Conservation (phyloP, 306 rosid species). For the Rosa rugosa region DNA sequence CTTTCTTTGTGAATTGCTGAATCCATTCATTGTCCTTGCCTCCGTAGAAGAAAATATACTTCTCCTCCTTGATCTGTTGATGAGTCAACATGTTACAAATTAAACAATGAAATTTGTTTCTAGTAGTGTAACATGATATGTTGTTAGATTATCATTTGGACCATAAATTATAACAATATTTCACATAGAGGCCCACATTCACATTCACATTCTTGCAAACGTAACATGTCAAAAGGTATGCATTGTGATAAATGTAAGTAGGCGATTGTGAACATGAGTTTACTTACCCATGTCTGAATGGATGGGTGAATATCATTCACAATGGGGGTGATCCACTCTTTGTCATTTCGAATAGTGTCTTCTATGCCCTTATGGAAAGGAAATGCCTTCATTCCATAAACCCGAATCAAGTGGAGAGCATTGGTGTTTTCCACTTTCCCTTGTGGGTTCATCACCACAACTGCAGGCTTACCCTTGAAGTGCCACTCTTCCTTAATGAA, state of each 20-base stretch:
- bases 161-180: not conserved
- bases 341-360: not conserved
- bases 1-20: slow-evolving; percentile 48
- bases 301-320: slow-evolving; percentile 21
- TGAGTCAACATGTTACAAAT: not conserved
- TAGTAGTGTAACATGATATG: not conserved
- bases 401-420: slow-evolving; percentile 50
- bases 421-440: slow-evolving; percentile 42
- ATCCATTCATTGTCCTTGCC: slow-evolving; percentile 58
- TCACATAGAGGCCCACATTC: too few relatives aligned
- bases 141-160: too few relatives aligned
- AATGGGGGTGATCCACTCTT: slow-evolving; percentile 36
- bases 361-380: slow-evolving; percentile 34
- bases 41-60: slow-evolving; percentile 61
- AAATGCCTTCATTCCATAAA: slow-evolving; percentile 49
- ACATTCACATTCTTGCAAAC: too few relatives aligned
- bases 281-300: slow-evolving; percentile 35
- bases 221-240: not conserved
- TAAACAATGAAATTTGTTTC: not conserved
- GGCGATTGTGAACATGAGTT: not conserved
- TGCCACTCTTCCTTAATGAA: slow-evolving; percentile 61
- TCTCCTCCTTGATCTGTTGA: slow-evolving; percentile 46
- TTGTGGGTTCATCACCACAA: slow-evolving; percentile 40
- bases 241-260: not conserved
- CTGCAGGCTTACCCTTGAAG: slow-evolving; percentile 46